Conservation (phyloP, 2,329 filamentous ascomycete genomes). For the Trichophyton verrucosum region DNA sequence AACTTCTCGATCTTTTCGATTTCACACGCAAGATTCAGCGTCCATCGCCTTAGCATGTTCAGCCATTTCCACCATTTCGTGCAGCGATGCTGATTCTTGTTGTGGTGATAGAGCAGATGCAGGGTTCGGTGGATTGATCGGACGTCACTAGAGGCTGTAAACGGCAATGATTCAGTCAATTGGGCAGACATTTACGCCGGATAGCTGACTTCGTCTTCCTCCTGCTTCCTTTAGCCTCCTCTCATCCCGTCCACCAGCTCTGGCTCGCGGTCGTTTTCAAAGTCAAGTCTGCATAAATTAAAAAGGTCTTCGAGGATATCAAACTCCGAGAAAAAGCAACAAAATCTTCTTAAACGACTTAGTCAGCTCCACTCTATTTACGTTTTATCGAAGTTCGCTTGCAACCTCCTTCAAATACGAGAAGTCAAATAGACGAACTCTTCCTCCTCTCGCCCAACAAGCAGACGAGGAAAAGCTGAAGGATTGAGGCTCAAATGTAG, state of each 20-base stretch:
- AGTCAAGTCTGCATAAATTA: too few relatives aligned
- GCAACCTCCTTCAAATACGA: background rate
- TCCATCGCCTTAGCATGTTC: slow-evolving; percentile 55
- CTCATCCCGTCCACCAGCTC: too few relatives aligned
- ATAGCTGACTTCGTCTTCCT: background rate
- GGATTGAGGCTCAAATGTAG: background rate
- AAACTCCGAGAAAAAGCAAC: too few relatives aligned
- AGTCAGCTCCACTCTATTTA: background rate
- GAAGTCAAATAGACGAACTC: background rate
- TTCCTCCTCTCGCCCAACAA: background rate
- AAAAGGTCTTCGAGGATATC: too few relatives aligned
- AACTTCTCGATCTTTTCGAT: slow-evolving; percentile 34
- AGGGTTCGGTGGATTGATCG: slow-evolving; percentile 37
- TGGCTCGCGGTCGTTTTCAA: too few relatives aligned
- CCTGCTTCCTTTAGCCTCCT: background rate
- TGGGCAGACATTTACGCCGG: background rate
- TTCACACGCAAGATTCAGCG: slow-evolving; percentile 42
- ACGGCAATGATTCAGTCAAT: background rate
- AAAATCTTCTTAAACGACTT: background rate
- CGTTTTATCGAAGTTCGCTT: background rate
- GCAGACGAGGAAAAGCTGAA: background rate
- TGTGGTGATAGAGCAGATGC: slow-evolving; percentile 63
- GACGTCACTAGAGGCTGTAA: slow-evolving; percentile 17
- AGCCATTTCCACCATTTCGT: slow-evolving; percentile 73
- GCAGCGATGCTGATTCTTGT: slow-evolving; percentile 79